Base-by-base conservation (phyloP, 139 green algal species). In the Chlamydomonas schloesseri region DNA sequence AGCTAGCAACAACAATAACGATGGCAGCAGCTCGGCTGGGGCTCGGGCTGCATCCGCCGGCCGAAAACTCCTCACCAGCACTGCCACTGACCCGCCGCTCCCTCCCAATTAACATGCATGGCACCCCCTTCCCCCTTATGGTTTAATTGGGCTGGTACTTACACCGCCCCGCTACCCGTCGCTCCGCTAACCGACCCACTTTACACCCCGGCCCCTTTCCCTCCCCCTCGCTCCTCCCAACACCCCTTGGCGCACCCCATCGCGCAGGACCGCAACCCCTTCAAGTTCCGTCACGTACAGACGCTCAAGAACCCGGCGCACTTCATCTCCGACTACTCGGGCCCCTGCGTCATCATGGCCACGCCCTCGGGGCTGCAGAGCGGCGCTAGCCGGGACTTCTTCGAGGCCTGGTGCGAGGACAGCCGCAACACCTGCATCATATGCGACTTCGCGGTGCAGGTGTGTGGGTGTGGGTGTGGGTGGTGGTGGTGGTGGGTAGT, bases 331-430 rank as follows among this genome's bases (percentile, higher is more conserved):
- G 93, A 98, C 78, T 95, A 98, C 81, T 81, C 92, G 10, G 96
- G 97, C 6, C 95, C 98, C 3, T 98, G 95, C 75, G 97, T 99
- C 2, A 94, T 99, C 10, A 96, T 99, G 94, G 98, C 98, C 42
- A 99, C 96, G 1, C 98, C 98, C 46, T 96, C 91, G 46, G 98
- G 98, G 93, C 93, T 99, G 80, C 96, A 97, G 85, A 94, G 83
- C 74, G 96, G 96, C 33, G 89, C 96, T 28, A 95, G 86, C 0
- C 81, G 96, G 0, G 96, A 99, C 81, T 92, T 99, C 55, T 99
- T 99, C 90, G 98, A 99, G 87, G 92, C 92, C 21, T 99, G 98
- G 98, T 99, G 96, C 88, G 93, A 97, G 71, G 93, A 98, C 87
- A 34, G 87, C 14, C 81, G 84, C 55, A 99, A 99, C 92, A 92